A percentile compares a stretch with the other conserved stretches of the same genome.
Evolutionary conservation across 2,329 filamentous ascomycete species (phyloP).

Genomic region (Phialocephala subalpina): DNA sequence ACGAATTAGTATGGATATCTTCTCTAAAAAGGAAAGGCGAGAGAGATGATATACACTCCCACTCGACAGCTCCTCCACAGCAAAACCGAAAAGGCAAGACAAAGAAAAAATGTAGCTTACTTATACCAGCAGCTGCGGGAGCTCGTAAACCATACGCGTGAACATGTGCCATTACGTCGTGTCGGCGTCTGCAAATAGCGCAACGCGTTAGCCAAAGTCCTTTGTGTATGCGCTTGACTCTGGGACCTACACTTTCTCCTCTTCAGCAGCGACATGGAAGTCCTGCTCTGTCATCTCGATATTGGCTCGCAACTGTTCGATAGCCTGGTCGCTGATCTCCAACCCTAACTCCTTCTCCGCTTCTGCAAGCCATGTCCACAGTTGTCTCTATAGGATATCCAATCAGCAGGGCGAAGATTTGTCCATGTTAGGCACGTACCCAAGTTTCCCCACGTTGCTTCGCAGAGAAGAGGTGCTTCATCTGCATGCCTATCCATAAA

Average conservation of each 20-base stretch:
- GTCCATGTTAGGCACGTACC: constrained; percentile 18
- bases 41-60: too few species aligned
- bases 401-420: background rate
- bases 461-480: constrained; percentile 82
- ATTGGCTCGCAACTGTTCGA: constrained; percentile 79
- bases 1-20: too few species aligned
- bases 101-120: too few species aligned
- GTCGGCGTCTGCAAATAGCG: constrained; percentile 53
- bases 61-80: too few species aligned
- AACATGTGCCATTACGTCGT: constrained; percentile 65
- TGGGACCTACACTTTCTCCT: constrained; percentile 67
- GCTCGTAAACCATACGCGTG: constrained; percentile 78
- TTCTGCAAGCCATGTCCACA: constrained; percentile 88
- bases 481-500: constrained; percentile 59
- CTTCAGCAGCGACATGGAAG: constrained; percentile 76
- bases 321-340: constrained; percentile 75
- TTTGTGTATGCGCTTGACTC: background rate
- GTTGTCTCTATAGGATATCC: constrained; percentile 44
- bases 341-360: constrained; percentile 83
- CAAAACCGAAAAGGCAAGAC: too few species aligned
- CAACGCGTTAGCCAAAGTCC: background rate
- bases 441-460: constrained; percentile 62
- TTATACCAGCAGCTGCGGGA: constrained; percentile 68
- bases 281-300: constrained; percentile 79
- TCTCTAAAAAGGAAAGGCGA: too few species aligned